Evolutionary conservation across 106 monocot species (phyloP).

Genomic region (Phalaenopsis aphrodite): DNA sequence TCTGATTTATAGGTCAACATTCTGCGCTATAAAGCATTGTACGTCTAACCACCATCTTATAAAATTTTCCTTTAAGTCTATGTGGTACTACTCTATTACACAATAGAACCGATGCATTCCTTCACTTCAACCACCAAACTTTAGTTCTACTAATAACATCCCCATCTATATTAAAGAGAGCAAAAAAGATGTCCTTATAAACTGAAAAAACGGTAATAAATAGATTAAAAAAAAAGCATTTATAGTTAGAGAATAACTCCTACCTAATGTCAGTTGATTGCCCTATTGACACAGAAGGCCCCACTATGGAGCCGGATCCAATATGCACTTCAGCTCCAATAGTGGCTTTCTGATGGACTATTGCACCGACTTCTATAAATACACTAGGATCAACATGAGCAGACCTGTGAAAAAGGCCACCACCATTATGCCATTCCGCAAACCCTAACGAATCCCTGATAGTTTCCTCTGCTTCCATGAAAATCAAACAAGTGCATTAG

Average conservation of each 20-base stretch:
- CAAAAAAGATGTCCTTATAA: background rate
- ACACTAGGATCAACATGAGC: conserved; percentile 58
- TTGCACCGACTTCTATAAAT: conserved; percentile 59
- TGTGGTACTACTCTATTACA: too few species aligned
- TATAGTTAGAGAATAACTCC: conserved; percentile 4
- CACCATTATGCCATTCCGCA: conserved; percentile 68
- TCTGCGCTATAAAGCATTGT: too few species aligned
- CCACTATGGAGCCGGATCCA: conserved; percentile 82
- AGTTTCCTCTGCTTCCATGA: conserved; percentile 18
- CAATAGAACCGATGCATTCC: too few species aligned
- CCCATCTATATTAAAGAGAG: background rate
- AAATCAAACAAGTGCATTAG: conserved; percentile 4
- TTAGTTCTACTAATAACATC: too few species aligned
- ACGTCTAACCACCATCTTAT: too few species aligned
- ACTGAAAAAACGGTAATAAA: background rate
- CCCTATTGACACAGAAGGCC: conserved; percentile 68
- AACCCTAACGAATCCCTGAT: conserved; percentile 25
- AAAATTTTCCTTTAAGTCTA: too few species aligned
- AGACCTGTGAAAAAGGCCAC: conserved; percentile 61
- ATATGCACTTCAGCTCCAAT: conserved; percentile 57
- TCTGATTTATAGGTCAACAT: too few species aligned
- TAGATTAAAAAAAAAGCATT: background rate
- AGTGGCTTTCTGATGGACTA: conserved; percentile 58
- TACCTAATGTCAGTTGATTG: conserved; percentile 72
- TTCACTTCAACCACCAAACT: too few species aligned